Percentiles rank a stretch among this genome's conserved stretches.
phyloP scores from a whole-genome alignment of 148 eudicot genomes.

The Cornus kousa region DNA sequence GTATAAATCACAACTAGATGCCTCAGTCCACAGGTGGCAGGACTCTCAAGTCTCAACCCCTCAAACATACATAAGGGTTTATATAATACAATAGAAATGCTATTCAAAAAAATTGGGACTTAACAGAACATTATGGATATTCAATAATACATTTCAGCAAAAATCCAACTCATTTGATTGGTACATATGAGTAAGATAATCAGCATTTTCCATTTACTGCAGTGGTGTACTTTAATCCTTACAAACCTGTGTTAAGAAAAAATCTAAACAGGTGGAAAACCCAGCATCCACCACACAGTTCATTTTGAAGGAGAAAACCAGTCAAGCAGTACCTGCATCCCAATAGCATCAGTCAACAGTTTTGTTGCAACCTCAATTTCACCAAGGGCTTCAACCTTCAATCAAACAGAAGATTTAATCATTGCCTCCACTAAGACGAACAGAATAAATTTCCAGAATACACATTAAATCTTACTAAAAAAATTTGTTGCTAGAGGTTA shows the following conservation, averaged over 20 bases:
- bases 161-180: too few species aligned
- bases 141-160: too few species aligned
- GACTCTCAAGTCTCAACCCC: too few species aligned
- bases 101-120: too few species aligned
- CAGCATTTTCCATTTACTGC: too few species aligned
- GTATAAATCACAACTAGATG: too few species aligned
- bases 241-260: neutral
- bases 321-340: constrained; percentile 41
- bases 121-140: too few species aligned
- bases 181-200: too few species aligned
- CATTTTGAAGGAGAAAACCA: constrained; percentile 1
- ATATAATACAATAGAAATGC: too few species aligned
- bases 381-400: constrained; percentile 93
- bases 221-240: neutral
- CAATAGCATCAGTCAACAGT: constrained; percentile 61
- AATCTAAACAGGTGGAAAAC: neutral
- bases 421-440: neutral
- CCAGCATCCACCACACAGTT: neutral
- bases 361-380: constrained; percentile 94
- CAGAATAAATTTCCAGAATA: constrained; percentile 1
- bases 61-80: too few species aligned
- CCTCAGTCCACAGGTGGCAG: too few species aligned
- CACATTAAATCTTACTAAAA: neutral
- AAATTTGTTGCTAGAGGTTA: neutral
- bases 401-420: constrained; percentile 11